Evolutionary conservation across 2,329 filamentous ascomycete genomes (phyloP).

Genomic region (Fusarium duplospermum): DNA sequence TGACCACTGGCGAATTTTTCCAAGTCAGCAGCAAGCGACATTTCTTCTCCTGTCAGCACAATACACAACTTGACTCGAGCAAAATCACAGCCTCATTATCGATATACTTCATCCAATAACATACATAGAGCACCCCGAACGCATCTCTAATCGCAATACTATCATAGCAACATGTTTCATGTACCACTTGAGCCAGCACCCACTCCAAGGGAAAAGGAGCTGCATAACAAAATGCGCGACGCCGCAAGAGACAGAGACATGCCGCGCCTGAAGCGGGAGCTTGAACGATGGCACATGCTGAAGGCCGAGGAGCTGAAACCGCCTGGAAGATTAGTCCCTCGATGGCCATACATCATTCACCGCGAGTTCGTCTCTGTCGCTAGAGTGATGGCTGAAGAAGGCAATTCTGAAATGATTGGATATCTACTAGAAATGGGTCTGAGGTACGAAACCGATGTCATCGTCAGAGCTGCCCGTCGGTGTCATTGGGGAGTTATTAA

Average conservation of each 20-base stretch:
- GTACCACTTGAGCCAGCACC: neutral
- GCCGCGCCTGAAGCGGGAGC: neutral
- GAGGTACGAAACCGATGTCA: neutral
- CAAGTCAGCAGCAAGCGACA: neutral
- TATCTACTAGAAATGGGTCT: neutral
- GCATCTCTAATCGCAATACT: neutral
- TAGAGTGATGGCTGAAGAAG: neutral
- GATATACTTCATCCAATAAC: neutral
- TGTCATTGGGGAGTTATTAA: neutral
- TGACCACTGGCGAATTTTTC: neutral
- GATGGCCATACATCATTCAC: neutral
- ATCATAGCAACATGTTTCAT: neutral
- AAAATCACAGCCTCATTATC: neutral
- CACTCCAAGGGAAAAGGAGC: neutral
- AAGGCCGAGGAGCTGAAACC: neutral
- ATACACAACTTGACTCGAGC: neutral
- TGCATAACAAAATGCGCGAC: neutral
- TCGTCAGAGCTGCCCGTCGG: neutral
- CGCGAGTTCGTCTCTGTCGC: neutral
- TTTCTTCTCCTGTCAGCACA: neutral
- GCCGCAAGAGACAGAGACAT: neutral
- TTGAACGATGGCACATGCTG: neutral
- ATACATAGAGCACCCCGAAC: too few relatives aligned
- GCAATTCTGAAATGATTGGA: neutral
- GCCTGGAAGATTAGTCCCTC: neutral